phyloP scores from a whole-genome alignment of 1,284 basidiomycete genomes.

The Ustilago hordei region DNA sequence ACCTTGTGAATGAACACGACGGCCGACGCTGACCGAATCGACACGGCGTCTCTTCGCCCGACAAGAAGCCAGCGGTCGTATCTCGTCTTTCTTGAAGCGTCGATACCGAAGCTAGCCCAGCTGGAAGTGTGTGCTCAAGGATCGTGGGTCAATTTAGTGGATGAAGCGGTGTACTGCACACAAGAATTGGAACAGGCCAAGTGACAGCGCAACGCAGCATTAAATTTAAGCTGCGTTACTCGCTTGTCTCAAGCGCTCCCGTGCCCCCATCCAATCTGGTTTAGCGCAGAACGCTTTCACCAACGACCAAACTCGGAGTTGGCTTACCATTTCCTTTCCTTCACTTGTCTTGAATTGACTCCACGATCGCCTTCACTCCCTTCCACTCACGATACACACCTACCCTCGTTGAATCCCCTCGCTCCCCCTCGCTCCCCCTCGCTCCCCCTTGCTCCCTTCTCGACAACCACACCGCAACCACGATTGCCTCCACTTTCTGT shows the following conservation, averaged over 20 bases:
- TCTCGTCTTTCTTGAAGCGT: too few species aligned
- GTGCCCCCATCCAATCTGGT: not conserved
- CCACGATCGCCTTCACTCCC: not conserved
- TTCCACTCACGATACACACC: not conserved
- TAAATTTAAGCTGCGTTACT: slow-evolving; percentile 5
- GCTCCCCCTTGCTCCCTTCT: not conserved
- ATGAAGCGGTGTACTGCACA: not conserved
- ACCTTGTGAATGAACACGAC: not conserved
- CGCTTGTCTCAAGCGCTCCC: not conserved
- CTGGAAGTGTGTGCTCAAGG: too few species aligned
- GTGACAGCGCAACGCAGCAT: slow-evolving; percentile 8
- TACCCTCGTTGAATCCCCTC: not conserved
- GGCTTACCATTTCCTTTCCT: not conserved
- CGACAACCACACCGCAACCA: not conserved
- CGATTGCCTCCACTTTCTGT: not conserved
- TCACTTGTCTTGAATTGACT: not conserved
- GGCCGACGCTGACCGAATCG: too few species aligned
- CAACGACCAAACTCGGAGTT: not conserved
- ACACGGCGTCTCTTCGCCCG: too few species aligned
- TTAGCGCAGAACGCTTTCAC: not conserved
- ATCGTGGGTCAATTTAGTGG: not conserved
- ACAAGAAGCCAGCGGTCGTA: too few species aligned
- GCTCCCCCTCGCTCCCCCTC: too few species aligned
- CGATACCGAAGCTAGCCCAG: too few species aligned
- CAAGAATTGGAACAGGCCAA: not conserved